Evolutionary conservation across 805 yeast genomes (phyloP), one percentile per base, ranked within the genome.

Genomic region (Saccharomycopsis fibuligera): DNA sequence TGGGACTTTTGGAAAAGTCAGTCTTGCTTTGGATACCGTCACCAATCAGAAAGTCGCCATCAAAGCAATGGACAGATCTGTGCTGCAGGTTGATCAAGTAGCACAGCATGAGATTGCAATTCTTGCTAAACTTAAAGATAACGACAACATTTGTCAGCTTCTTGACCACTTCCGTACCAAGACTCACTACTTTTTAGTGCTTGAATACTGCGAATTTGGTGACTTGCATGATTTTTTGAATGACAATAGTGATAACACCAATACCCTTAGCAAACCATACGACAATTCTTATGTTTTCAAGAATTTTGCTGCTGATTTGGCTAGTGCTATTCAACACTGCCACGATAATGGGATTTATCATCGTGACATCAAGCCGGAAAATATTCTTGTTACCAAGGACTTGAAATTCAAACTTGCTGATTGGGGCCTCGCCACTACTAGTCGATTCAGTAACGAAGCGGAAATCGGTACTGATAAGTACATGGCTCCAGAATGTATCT

Each of bases 401-500:
- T 80, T 81, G 41, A 61, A 73, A 25, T 68, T 81, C 44, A 83
- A 83, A 61, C 64, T 83, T 42, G 81, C 86, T 48, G 89, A 83
- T 61, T 83, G 87, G 86, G 90, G 90, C 0, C 72, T 82, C 44
- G 75, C 86, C 21, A 76, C 83, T 2, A 56, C 59, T 3, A 51
- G 54, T 2, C 48, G 57, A n/a, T 51, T 56, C 36, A 62, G 68
- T 17, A 53, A 47, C 9, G 71, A 66, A 29, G 60, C 63, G 16
- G 60, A 65, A 33, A 62, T 87, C 53, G 96, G 96, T 25, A 81
- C 90, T 22, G 96, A 87, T 63, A 76, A 91, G 54, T 89, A 88
- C 64, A 83, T 90, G 87, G 95, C 96, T 1, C 97, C 97, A 3
- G 97, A 89, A 64, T 73, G 89, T 44, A 81, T 86, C 58, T 12